Conservation (phyloP, 2,329 filamentous ascomycete species). For the Arthrobotrys musiformis region DNA sequence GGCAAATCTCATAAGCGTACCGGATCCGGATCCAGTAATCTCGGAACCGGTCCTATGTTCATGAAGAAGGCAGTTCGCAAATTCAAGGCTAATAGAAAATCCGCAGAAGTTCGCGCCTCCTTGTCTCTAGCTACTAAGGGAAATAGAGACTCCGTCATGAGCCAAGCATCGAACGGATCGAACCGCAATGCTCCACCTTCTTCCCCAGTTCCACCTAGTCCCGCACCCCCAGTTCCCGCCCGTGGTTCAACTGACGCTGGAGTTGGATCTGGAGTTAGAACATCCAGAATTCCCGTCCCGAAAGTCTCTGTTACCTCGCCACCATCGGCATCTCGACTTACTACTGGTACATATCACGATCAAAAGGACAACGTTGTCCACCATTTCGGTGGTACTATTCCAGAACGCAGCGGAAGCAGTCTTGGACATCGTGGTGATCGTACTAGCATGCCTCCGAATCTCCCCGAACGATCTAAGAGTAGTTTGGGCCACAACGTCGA, state of each 20-base stretch:
- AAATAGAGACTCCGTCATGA: constrained; percentile 46
- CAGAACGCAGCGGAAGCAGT: constrained; percentile 48
- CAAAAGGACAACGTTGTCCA: constrained; percentile 30
- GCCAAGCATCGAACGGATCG: constrained; percentile 30
- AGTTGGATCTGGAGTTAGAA: background rate
- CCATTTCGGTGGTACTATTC: constrained; percentile 33
- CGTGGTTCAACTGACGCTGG: background rate
- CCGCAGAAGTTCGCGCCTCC: constrained; percentile 10
- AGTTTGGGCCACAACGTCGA: constrained; percentile 33
- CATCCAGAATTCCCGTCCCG: background rate
- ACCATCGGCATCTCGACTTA: background rate
- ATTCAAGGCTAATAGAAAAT: constrained; percentile 33
- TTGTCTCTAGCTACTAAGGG: background rate
- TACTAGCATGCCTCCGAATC: background rate
- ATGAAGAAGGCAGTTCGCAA: constrained; percentile 48
- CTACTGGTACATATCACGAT: constrained; percentile 46
- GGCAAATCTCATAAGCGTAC: constrained; percentile 34
- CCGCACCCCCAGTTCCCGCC: constrained; percentile 9
- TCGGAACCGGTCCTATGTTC: constrained; percentile 45
- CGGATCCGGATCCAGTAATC: constrained; percentile 43
- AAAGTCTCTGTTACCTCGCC: background rate
- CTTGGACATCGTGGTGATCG: constrained; percentile 39
- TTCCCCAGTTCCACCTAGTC: constrained; percentile 2
- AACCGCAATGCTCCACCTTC: background rate
- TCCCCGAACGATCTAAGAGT: constrained; percentile 37